Percentiles rank a stretch among this genome's conserved stretches.
Conservation (phyloP, 371 early-diverging fungal genomes). For the Coemansia sp. region DNA sequence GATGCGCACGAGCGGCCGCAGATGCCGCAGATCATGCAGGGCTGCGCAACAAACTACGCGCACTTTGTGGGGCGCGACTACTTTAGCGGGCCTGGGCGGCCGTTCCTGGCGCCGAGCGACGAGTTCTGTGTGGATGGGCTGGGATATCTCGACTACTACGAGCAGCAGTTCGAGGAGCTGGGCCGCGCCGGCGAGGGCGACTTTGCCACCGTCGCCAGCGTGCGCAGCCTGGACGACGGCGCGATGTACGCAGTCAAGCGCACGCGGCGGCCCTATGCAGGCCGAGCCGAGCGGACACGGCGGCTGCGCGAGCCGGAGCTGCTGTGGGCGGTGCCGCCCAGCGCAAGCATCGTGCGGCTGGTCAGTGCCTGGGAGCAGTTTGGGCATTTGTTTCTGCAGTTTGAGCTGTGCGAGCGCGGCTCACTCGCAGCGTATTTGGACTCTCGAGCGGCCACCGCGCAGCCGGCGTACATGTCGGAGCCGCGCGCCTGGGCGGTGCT, state of each 20-base stretch:
- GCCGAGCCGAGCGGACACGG: constrained; percentile 69
- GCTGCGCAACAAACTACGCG: constrained; percentile 52
- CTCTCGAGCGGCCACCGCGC: constrained; percentile 24
- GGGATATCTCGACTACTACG: constrained; percentile 49
- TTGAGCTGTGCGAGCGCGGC: constrained; percentile 86
- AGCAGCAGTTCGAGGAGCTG: constrained; percentile 47
- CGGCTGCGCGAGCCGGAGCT: constrained; percentile 80
- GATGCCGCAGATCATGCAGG: constrained; percentile 52
- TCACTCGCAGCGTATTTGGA: constrained; percentile 41
- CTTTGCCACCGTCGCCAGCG: constrained; percentile 77
- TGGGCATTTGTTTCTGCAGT: constrained; percentile 82
- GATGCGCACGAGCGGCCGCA: constrained; percentile 48
- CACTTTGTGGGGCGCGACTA: constrained; percentile 48
- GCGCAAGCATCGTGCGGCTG: constrained; percentile 67
- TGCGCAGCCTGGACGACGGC: constrained; percentile 59
- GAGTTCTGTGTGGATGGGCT: constrained; percentile 45
- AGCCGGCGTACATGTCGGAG: constrained; percentile 58
- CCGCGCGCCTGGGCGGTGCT: constrained; percentile 74
- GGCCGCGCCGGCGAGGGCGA: constrained; percentile 68
- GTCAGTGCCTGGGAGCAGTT: constrained; percentile 88
- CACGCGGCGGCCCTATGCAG: constrained; percentile 64
- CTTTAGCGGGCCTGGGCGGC: constrained; percentile 32
- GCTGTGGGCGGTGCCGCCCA: constrained; percentile 62
- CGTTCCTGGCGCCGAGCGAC: constrained; percentile 29
- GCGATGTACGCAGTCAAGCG: constrained; percentile 75